Conservation (phyloP, 1,139 yeast genomes). For the Wickerhamomyces sp. region DNA sequence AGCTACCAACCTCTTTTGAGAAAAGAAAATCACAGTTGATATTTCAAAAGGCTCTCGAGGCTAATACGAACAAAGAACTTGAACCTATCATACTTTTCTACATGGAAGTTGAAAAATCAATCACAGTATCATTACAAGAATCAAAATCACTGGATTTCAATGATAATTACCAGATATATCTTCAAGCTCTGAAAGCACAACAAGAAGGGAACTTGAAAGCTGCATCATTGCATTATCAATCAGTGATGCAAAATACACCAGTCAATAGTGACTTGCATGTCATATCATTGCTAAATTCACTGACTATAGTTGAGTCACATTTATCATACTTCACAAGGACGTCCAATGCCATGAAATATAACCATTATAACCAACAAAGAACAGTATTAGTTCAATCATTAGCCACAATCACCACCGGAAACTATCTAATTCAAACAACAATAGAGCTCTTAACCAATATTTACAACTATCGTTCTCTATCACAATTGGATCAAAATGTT, state of each 20-base stretch:
- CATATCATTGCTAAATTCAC: slow-evolving; percentile 10
- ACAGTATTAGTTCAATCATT: no score
- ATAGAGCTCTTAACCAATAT: no score
- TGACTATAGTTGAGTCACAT: slow-evolving; percentile 12
- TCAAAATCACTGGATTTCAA: not conserved
- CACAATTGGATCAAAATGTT: slow-evolving; percentile 13
- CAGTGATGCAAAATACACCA: slow-evolving; percentile 4
- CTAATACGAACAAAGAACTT: slow-evolving; percentile 2
- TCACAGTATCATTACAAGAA: slow-evolving; percentile 6
- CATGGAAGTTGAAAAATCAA: slow-evolving; percentile 10
- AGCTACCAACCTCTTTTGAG: slow-evolving; percentile 15
- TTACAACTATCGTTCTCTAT: slow-evolving; percentile 10
- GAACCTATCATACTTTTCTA: slow-evolving; percentile 9
- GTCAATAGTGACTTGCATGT: slow-evolving; percentile 14
- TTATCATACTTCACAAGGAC: slow-evolving; percentile 8
- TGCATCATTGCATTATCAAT: slow-evolving; percentile 7
- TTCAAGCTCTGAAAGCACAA: slow-evolving; percentile 10
- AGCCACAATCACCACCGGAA: no score
- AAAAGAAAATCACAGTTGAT: slow-evolving; percentile 14
- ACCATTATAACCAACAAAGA: slow-evolving; percentile 4
- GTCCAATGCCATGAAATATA: not conserved
- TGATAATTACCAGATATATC: not conserved
- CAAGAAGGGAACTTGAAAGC: slow-evolving; percentile 5
- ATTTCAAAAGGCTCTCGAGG: slow-evolving; percentile 6
- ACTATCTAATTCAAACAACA: no score